Percentiles rank a stretch among this genome's conserved stretches.
Conservation (phyloP, 768 basidiomycete genomes). For the Goffeauzyma gilvescens region DNA sequence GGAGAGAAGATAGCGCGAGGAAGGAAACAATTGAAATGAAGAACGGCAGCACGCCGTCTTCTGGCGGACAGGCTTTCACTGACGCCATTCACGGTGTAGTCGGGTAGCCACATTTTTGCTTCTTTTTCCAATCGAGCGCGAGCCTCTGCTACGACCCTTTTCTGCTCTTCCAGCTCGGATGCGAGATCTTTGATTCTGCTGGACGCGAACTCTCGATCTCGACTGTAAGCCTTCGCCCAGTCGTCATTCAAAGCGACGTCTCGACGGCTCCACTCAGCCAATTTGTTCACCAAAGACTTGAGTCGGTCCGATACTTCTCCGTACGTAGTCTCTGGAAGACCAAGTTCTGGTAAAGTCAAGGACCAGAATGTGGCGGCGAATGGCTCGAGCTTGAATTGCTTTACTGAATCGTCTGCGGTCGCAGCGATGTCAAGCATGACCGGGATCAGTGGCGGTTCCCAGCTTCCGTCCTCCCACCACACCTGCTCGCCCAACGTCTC, state of each 20-base stretch:
- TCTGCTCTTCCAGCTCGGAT: conserved; percentile 20
- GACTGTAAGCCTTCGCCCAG: conserved; percentile 7
- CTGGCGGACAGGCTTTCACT: not conserved
- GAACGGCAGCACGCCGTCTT: conserved; percentile 6
- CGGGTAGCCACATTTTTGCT: conserved; percentile 22
- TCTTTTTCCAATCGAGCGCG: conserved; percentile 17
- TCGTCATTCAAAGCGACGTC: not conserved
- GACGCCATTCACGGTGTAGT: conserved; percentile 9
- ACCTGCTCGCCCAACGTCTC: too few species aligned
- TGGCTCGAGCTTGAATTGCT: conserved; percentile 30
- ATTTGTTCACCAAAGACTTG: conserved; percentile 15
- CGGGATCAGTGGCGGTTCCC: conserved; percentile 7
- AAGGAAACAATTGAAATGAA: conserved; percentile 70
- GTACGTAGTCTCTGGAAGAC: conserved; percentile 57
- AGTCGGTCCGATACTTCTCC: conserved; percentile 49
- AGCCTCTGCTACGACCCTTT: conserved; percentile 13
- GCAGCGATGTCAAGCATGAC: conserved; percentile 4
- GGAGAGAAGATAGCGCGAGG: conserved; percentile 84
- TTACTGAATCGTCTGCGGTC: too few species aligned
- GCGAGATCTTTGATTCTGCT: conserved; percentile 13
- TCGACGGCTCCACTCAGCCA: conserved; percentile 1
- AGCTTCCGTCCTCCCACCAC: conserved; percentile 4
- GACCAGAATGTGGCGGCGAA: conserved; percentile 98
- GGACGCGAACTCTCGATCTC: not conserved
- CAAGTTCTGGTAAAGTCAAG: conserved; percentile 70